A percentile compares a stretch with the other conserved stretches of the same genome.
Evolutionary conservation across 192 early-diverging fungal genomes (phyloP).

Genomic region (Lobosporangium transversale): DNA sequence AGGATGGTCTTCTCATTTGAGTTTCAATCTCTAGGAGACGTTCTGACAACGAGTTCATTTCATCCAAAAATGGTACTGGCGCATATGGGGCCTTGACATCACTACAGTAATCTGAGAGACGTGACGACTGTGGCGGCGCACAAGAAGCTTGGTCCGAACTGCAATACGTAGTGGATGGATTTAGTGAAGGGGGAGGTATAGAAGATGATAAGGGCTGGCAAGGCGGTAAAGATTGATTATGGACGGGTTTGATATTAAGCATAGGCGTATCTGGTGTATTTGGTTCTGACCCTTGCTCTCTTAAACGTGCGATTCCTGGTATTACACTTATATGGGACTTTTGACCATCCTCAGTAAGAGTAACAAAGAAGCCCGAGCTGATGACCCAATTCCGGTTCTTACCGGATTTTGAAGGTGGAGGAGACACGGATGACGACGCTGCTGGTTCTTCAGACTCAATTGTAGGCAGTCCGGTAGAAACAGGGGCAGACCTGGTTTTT

Average conservation of each 20-base stretch:
- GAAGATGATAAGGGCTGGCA: neutral
- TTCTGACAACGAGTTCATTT: constrained; percentile 7
- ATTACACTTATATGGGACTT: neutral
- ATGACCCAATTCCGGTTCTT: constrained; percentile 29
- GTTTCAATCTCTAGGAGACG: constrained; percentile 34
- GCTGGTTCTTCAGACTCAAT: no score
- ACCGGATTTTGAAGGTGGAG: constrained; percentile 3
- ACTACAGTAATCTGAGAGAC: neutral
- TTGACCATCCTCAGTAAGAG: neutral
- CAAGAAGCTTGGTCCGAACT: no score
- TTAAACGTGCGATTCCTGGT: neutral
- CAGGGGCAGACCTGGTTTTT: neutral
- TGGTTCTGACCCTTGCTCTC: neutral
- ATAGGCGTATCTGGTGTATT: neutral
- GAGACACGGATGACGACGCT: neutral
- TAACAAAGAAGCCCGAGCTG: constrained; percentile 16
- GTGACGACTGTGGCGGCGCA: neutral
- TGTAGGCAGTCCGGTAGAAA: no score
- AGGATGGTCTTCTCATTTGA: constrained; percentile 43
- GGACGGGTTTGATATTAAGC: no score
- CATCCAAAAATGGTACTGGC: no score
- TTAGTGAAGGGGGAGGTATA: neutral
- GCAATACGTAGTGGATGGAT: neutral
- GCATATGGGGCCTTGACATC: neutral
- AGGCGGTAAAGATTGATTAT: constrained; percentile 3